Evolutionary conservation across 176 grass and related monocot genomes (phyloP).

Genomic region (Aegilops bicornis): DNA sequence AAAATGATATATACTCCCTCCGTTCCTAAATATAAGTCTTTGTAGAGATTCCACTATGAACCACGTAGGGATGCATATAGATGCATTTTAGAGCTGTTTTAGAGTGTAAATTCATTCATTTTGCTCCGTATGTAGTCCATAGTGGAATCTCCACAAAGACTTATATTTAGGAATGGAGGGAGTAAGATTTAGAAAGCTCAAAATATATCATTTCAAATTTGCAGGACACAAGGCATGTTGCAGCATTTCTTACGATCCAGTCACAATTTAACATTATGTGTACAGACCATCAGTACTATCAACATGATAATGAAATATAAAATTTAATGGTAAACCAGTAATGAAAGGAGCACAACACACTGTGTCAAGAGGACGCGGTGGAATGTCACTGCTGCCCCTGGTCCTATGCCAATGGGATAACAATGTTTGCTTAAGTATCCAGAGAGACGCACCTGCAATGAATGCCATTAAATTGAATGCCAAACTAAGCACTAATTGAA

Average conservation of each 20-base stretch:
- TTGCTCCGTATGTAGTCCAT: too few species aligned
- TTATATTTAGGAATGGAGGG: too few species aligned
- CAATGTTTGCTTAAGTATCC: constrained; percentile 56
- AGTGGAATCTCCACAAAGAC: too few species aligned
- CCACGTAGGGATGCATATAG: too few species aligned
- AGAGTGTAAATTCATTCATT: too few species aligned
- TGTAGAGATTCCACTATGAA: too few species aligned
- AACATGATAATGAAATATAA: constrained; percentile 15
- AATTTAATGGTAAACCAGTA: constrained; percentile 23
- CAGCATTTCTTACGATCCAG: not conserved
- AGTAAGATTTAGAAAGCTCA: constrained; percentile 8
- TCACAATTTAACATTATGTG: not conserved
- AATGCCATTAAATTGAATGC: constrained; percentile 32
- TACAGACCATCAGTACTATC: not conserved
- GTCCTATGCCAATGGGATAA: constrained; percentile 71
- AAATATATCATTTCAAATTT: constrained; percentile 17
- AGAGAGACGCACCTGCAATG: constrained; percentile 62
- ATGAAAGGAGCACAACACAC: constrained; percentile 41
- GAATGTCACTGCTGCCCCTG: constrained; percentile 68
- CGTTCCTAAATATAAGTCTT: too few species aligned
- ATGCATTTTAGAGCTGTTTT: too few species aligned
- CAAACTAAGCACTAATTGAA: constrained; percentile 27
- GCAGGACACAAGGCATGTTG: not conserved
- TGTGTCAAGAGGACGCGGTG: constrained; percentile 61
- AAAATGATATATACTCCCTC: too few species aligned